These are phyloP conservation scores for Centella asiatica DNA, from an alignment of 129 eudicot genomes.

Conservation along the genomic window DNA sequence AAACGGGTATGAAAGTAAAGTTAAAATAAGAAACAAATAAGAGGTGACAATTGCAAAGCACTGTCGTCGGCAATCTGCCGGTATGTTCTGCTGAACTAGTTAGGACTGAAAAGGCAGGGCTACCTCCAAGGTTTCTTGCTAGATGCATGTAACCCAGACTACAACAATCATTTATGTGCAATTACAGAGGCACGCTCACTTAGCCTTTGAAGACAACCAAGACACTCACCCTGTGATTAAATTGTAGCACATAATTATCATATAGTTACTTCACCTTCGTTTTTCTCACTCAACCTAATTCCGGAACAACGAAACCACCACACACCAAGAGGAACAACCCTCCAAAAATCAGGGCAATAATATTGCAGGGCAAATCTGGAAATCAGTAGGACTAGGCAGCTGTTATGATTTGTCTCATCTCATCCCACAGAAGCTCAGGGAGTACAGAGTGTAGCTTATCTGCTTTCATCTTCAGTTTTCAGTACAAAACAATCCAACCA, in stretches of 20 bases:
- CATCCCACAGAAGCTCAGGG: too few relatives aligned
- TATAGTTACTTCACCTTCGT: neutral
- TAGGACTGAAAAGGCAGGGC: slow-evolving; percentile 17
- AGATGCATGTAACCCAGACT: neutral
- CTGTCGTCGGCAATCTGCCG: slow-evolving; percentile 11
- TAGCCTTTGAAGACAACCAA: too few relatives aligned
- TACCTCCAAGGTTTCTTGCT: slow-evolving; percentile 24
- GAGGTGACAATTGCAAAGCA: slow-evolving; percentile 13
- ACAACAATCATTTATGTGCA: neutral
- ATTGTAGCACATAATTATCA: neutral
- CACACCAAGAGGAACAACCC: too few relatives aligned
- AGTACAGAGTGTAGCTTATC: too few relatives aligned
- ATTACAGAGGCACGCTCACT: neutral
- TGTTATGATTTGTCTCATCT: too few relatives aligned
- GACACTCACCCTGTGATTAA: slow-evolving; percentile 4
- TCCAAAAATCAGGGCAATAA: too few relatives aligned
- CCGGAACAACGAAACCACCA: neutral
- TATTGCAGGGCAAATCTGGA: neutral
- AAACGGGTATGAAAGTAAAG: slow-evolving; percentile 9
- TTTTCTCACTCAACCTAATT: neutral
- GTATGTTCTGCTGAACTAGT: slow-evolving; percentile 2
- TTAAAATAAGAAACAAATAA: slow-evolving; percentile 19
- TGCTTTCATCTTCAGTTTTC: too few relatives aligned
- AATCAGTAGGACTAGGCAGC: neutral
- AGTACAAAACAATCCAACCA: neutral